Conservation (phyloP, 306 rosid species). For the Senna siamea region DNA sequence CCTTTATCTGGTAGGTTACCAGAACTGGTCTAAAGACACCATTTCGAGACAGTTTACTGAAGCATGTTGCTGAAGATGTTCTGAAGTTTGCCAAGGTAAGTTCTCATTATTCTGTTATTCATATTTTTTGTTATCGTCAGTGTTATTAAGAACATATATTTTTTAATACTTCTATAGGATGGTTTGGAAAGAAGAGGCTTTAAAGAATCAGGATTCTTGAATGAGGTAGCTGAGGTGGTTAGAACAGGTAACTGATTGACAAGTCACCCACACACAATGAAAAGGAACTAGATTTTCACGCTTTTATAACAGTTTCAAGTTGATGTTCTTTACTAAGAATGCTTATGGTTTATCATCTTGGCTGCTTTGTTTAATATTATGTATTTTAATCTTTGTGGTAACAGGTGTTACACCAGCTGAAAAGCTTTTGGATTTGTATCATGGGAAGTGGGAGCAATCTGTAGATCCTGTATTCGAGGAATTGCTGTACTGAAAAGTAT, state of each 20-base stretch:
- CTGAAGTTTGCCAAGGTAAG: constrained; percentile 80
- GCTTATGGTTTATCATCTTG: not conserved
- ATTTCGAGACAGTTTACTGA: constrained; percentile 89
- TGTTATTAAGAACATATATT: constrained; percentile 29
- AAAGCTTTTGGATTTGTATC: constrained; percentile 77
- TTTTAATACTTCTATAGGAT: constrained; percentile 56
- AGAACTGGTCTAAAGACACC: constrained; percentile 84
- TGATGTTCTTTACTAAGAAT: not conserved
- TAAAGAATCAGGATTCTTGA: constrained; percentile 90
- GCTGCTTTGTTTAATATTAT: not conserved
- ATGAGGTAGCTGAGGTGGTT: constrained; percentile 90
- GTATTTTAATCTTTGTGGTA: constrained; percentile 22
- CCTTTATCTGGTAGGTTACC: constrained; percentile 66
- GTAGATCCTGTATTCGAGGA: constrained; percentile 91
- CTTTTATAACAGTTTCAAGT: not conserved
- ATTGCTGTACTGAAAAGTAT: constrained; percentile 76
- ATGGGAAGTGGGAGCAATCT: constrained; percentile 82
- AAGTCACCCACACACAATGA: not conserved
- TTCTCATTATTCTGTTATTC: constrained; percentile 18
- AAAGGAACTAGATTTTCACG: no score
- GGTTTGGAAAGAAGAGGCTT: constrained; percentile 96
- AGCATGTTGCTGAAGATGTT: constrained; percentile 91
- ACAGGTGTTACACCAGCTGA: constrained; percentile 94
- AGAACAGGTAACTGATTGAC: constrained; percentile 65
- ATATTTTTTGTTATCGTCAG: constrained; percentile 27